phyloP scores from a whole-genome alignment of 176 grass and related monocot genomes.

The Melocanna baccifera region DNA sequence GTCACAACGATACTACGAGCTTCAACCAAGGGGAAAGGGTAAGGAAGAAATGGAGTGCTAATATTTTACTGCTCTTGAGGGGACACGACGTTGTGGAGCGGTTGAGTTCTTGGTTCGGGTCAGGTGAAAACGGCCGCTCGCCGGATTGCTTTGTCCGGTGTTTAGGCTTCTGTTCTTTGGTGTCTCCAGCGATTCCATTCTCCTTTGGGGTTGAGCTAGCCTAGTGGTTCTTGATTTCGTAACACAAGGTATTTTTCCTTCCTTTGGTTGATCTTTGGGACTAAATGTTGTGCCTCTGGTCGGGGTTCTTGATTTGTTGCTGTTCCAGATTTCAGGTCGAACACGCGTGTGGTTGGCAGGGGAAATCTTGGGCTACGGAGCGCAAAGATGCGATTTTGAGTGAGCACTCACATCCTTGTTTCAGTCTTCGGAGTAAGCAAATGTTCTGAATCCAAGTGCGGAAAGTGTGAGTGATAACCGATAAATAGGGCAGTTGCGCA shows the following conservation, averaged over 20 bases:
- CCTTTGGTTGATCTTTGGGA: neutral
- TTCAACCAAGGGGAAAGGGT: neutral
- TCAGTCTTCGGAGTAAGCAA: neutral
- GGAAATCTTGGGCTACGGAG: conserved; percentile 1
- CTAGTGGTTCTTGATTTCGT: neutral
- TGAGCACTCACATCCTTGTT: neutral
- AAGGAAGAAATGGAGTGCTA: neutral
- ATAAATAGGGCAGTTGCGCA: conserved; percentile 3
- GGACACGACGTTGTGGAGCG: conserved; percentile 32
- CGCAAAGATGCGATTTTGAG: neutral
- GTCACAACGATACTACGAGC: conserved; percentile 13
- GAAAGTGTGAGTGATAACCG: neutral
- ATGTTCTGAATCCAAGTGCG: neutral
- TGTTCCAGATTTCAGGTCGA: conserved; percentile 22
- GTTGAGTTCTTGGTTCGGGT: conserved; percentile 1
- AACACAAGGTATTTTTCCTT: neutral
- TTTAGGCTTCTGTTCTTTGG: neutral
- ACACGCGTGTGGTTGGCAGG: neutral
- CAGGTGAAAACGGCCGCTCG: conserved; percentile 2
- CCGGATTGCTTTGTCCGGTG: neutral
- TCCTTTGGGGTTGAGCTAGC: neutral
- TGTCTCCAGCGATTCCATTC: neutral
- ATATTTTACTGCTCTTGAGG: conserved; percentile 20
- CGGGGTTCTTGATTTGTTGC: neutral
- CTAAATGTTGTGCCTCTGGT: neutral